Conservation (phyloP, 139 green algal genomes). For the Chlorella vulgaris region DNA sequence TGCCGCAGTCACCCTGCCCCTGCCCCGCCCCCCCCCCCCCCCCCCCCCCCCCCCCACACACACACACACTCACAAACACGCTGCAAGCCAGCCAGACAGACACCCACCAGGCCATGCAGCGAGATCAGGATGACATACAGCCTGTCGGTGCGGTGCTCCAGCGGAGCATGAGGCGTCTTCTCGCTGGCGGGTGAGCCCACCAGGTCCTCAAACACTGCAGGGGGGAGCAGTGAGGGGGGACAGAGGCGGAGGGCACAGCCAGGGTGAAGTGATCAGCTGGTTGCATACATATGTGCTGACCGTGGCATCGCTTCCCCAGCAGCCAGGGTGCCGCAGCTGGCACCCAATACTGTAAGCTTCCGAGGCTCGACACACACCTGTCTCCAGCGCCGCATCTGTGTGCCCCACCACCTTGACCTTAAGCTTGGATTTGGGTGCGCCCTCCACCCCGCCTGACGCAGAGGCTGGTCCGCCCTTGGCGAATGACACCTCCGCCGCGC, state of each 20-base stretch:
- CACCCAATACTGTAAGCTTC: no score
- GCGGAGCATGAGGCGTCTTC: slow-evolving; percentile 14
- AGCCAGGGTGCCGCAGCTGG: no score
- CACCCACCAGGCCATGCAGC: slow-evolving; percentile 84
- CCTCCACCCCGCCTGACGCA: not conserved
- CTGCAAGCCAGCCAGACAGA: no score
- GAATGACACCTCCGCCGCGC: not conserved
- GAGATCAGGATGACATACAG: slow-evolving; percentile 89
- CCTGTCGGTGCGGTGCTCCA: slow-evolving; percentile 53
- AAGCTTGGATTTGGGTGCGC: not conserved
- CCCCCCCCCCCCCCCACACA: not conserved
- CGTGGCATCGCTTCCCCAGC: no score
- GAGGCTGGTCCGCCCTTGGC: not conserved
- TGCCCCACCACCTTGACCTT: slow-evolving; percentile 17
- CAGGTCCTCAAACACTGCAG: slow-evolving; percentile 44
- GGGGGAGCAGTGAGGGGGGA: not conserved
- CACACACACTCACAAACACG: not conserved
- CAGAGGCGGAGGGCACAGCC: not conserved
- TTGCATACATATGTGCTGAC: no score
- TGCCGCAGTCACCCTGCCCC: no score
- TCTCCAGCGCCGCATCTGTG: slow-evolving; percentile 9
- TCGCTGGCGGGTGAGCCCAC: slow-evolving; percentile 11
- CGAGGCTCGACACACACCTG: slow-evolving; percentile 4
- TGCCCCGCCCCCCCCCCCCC: no score
- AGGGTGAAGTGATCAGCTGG: no score